Evolutionary conservation across 73 alveolate species (phyloP).

Genomic region (Blepharisma japonicum): DNA sequence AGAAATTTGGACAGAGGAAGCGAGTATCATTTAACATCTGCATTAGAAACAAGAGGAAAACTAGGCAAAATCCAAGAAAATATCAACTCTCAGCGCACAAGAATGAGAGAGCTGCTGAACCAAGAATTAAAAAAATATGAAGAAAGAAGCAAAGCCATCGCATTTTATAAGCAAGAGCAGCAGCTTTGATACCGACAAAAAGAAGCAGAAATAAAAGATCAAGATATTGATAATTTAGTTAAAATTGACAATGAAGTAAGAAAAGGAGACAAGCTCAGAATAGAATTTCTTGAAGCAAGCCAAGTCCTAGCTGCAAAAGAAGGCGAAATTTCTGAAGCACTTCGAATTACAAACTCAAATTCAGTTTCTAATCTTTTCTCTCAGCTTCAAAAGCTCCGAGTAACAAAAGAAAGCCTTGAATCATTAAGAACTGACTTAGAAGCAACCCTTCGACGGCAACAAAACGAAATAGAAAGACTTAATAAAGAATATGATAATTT

Average conservation of each 20-base stretch:
- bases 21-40: slow-evolving; percentile 3
- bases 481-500: slow-evolving; percentile 6
- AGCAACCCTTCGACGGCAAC: background rate
- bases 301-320: slow-evolving; percentile 17
- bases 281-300: background rate
- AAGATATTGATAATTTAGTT: background rate
- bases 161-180: slow-evolving; percentile 7
- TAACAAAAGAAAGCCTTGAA: background rate
- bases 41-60: background rate
- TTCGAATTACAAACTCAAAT: background rate
- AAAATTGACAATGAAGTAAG: background rate
- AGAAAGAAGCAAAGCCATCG: slow-evolving; percentile 12
- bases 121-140: slow-evolving; percentile 16
- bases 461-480: background rate
- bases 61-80: slow-evolving; percentile 1
- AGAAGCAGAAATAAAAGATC: background rate
- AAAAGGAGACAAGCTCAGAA: slow-evolving; percentile 12
- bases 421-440: slow-evolving; percentile 2
- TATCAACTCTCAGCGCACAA: background rate
- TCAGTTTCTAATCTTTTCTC: background rate
- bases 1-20: slow-evolving; percentile 9
- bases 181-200: background rate
- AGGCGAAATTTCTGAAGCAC: background rate
- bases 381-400: background rate
- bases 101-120: background rate